Conservation (phyloP, 192 early-diverging fungal species). For the Entomortierella parvispora region DNA sequence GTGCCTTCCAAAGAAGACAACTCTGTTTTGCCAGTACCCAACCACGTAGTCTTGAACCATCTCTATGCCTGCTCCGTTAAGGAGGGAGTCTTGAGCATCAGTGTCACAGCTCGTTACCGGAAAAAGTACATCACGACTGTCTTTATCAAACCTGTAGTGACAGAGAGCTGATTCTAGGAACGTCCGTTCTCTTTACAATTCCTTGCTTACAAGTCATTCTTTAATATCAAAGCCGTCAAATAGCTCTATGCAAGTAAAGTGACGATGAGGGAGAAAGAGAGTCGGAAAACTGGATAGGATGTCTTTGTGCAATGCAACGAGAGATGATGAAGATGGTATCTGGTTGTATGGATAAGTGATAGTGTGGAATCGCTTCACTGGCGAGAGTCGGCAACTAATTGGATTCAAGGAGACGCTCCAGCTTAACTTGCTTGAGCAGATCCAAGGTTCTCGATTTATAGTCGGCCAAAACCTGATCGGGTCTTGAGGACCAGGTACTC, state of each 20-base stretch:
- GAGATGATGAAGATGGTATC: not conserved
- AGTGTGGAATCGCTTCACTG: not conserved
- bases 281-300: no score
- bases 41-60: slow-evolving; percentile 95
- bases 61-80: slow-evolving; percentile 95
- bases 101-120: slow-evolving; percentile 89
- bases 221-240: no score
- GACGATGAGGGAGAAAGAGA: no score
- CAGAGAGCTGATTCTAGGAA: not conserved
- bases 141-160: slow-evolving; percentile 49
- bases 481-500: slow-evolving; percentile 8
- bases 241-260: no score
- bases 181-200: not conserved
- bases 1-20: slow-evolving; percentile 81
- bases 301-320: not conserved
- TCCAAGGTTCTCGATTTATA: slow-evolving; percentile 16
- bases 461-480: slow-evolving; percentile 28
- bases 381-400: no score
- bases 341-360: not conserved
- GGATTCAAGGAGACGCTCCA: slow-evolving; percentile 12
- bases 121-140: slow-evolving; percentile 75
- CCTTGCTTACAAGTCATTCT: not conserved
- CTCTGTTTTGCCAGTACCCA: slow-evolving; percentile 84
- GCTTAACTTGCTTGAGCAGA: slow-evolving; percentile 18
- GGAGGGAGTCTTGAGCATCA: slow-evolving; percentile 95